phyloP scores from a whole-genome alignment of 164 flowering plant species.

The Chimonanthus salicifolius region DNA sequence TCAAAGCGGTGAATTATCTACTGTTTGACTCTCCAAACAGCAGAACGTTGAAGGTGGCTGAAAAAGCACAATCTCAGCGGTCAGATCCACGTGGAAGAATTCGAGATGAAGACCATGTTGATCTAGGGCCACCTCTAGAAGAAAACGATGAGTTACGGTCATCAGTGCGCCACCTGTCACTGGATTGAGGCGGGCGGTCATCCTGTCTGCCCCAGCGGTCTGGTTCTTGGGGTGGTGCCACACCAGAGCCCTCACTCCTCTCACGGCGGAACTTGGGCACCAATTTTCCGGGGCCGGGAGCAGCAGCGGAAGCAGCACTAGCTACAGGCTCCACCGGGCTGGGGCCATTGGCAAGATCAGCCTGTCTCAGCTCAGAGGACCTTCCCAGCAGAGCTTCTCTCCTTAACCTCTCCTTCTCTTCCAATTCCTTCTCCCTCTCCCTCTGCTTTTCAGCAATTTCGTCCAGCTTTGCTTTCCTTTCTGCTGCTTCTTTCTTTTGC shows the following conservation, averaged over 20 bases:
- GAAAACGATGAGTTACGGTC: constrained; percentile 21
- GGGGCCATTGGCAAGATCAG: constrained; percentile 20
- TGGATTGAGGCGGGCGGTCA: constrained; percentile 16
- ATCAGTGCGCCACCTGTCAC: constrained; percentile 36
- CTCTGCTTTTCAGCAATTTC: constrained; percentile 82
- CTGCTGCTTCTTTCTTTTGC: constrained; percentile 68
- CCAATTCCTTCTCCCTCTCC: constrained; percentile 67
- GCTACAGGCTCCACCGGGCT: constrained; percentile 28
- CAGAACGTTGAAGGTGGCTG: neutral
- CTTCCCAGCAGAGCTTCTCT: constrained; percentile 48
- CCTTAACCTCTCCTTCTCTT: constrained; percentile 57
- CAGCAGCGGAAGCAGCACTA: constrained; percentile 30
- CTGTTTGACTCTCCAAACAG: neutral
- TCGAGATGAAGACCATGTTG: constrained; percentile 8
- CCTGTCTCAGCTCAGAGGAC: constrained; percentile 27
- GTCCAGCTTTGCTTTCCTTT: constrained; percentile 67
- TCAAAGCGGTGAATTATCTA: neutral
- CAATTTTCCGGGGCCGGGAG: constrained; percentile 44
- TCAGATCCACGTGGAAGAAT: constrained; percentile 5
- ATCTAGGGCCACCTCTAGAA: constrained; percentile 10
- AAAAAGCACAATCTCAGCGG: neutral
- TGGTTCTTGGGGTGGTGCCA: constrained; percentile 33
- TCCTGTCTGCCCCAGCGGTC: constrained; percentile 38
- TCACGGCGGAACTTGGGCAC: constrained; percentile 44
- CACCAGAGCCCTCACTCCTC: constrained; percentile 16